Evolutionary conservation across 176 grass and related monocot species (phyloP), one percentile per base, ranked within the genome.

Genomic region (Oropetium thomaeum): DNA sequence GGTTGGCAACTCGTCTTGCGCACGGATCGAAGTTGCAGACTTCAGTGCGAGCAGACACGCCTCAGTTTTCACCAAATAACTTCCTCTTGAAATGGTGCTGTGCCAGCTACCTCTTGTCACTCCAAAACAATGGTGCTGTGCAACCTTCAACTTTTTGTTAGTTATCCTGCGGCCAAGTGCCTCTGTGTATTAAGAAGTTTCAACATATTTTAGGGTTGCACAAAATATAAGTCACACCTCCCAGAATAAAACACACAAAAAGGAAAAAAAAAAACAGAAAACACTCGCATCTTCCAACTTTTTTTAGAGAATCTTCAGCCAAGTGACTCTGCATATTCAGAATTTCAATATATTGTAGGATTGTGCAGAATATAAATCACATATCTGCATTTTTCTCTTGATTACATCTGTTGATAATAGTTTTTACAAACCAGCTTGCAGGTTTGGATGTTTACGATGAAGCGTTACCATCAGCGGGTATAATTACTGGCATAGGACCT

Each of bases 401-500:
- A 69, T 17, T 38, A 69, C 47, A 71, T 41, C 3, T 74, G n/a
- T 25, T 86, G 70, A 76, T 80, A 25, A 20, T 54, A 45, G 17
- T 20, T 79, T 74, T 77, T 81, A 5, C 44, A 13, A 63, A 84
- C 67, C 88, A 97, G 95, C 95, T 98, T 87, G 95, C 95, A 83
- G 91, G 91, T 5, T 86, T 76, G 72, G 89, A 93, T 60, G 88
- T 98, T 70, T 98, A 98, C 35, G 91, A 86, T 43, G 95, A 98
- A 83, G 32, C 88, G 71, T 89, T 98, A 66, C 91, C 95, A 66
- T 98, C 95, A 45, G 95, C 68, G 13, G 95, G 95, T 30, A 88
- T 98, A 77, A 82, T 98, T 32, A 87, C 91, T 81, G 95, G 95
- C 71, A 98, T 98, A 79, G 95, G 91, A 57, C 88, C 95, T 83